Base-by-base conservation (phyloP, 2,329 filamentous ascomycete species). In the Calonectria pteridis region DNA sequence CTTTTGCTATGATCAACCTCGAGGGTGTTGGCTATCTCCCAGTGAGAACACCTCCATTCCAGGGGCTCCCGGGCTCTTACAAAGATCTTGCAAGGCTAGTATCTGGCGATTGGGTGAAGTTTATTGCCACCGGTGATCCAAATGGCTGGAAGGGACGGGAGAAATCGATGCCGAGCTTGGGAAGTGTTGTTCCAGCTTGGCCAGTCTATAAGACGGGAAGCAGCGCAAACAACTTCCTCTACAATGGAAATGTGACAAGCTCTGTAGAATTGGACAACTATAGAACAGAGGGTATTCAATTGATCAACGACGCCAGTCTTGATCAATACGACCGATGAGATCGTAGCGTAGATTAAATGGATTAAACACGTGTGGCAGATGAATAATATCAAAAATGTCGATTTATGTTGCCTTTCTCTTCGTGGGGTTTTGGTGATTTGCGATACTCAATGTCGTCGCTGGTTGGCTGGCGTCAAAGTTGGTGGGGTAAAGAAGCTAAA, bases 1-100 rank as follows among this genome's bases (percentile, higher is more conserved):
- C 73, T 9, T 75, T 75, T 49, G 68, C 73, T 0, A 75, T 72
- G 72, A 46, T 75, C 10, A 75, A 75, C 16, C 68, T 75, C 0
- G 53, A 74, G 13, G 73, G 72, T 6, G 67, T 64, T 31, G 73
- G 72, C 7, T 75, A 74, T 35, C 29, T 73, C 11, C 73, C 73
- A 3, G 55, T 75, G 2, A 62, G 73, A 20, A 74, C 58, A 2
- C 72, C 73, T 6, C 73, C 73, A 0, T 75, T 75, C 6, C 33
- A 72, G 6, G 68, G 68, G 2, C 53, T 75, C 1, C 18, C 70
- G 3, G 49, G 71, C 4, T 75, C 73, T 0, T 75, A 75, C 14
- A 69, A 26, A 11, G 73, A 74, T 11, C 62, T 75, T 14, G 68
- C 72, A 14, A 35, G 71, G 26, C 11, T 74, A 0, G 68, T 75